A percentile compares a stretch with the other conserved stretches of the same genome.
Evolutionary conservation across 208 protist species (phyloP).

Genomic region (Naegleria gruberi): DNA sequence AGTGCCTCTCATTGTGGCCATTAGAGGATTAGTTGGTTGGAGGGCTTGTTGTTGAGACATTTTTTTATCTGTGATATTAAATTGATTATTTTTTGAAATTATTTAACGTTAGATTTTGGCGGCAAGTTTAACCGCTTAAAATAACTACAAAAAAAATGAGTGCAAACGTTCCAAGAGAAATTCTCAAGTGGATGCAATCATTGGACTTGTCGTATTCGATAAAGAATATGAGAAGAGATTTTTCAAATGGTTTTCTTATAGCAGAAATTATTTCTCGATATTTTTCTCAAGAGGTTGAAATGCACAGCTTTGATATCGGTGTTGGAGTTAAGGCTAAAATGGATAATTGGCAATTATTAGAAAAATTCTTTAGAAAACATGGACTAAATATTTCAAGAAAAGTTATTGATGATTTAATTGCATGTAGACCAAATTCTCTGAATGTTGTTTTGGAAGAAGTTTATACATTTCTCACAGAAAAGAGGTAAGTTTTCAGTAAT

Average conservation of each 20-base stretch:
- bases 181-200: constrained; percentile 89
- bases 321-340: constrained; percentile 58
- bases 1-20: not conserved
- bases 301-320: constrained; percentile 72
- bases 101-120: not conserved
- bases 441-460: constrained; percentile 60
- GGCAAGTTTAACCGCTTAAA: not conserved
- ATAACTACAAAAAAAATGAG: not conserved
- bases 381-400: constrained; percentile 53
- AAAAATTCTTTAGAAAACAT: constrained; percentile 55
- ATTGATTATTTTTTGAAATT: not conserved
- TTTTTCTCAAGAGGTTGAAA: constrained; percentile 49
- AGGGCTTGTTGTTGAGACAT: no score
- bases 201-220: constrained; percentile 76
- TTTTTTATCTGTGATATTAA: no score
- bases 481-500: constrained; percentile 10
- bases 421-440: constrained; percentile 50
- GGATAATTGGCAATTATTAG: constrained; percentile 70
- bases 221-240: constrained; percentile 78
- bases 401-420: constrained; percentile 67
- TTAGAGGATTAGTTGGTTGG: not conserved
- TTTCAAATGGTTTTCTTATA: constrained; percentile 80
- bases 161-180: constrained; percentile 53
- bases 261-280: constrained; percentile 85
- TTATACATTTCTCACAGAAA: constrained; percentile 64